Evolutionary conservation across 805 yeast genomes (phyloP).

Genomic region (Teunomyces aglyptinius): DNA sequence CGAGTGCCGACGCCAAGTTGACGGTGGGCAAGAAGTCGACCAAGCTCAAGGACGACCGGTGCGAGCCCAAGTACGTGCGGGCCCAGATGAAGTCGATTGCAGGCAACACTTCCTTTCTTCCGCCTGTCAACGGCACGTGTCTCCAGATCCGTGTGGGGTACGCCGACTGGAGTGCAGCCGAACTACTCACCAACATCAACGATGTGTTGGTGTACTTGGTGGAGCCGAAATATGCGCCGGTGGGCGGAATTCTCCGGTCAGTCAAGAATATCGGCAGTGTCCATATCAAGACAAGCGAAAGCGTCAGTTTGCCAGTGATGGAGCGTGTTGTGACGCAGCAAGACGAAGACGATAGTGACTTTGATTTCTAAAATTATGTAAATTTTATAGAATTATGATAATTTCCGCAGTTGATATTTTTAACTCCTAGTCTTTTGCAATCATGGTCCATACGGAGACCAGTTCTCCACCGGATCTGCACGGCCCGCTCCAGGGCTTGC

Average conservation of each 20-base stretch:
- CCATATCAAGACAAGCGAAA: conserved; percentile 63
- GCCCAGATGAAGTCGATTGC: conserved; percentile 65
- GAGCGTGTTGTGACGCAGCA: conserved; percentile 8
- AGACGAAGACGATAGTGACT: conserved; percentile 23
- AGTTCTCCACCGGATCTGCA: neutral
- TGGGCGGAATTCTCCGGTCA: conserved; percentile 56
- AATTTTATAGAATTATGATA: neutral
- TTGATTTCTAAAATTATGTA: conserved; percentile 14
- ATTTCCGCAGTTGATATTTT: neutral
- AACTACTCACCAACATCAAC: conserved; percentile 52
- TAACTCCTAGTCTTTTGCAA: neutral
- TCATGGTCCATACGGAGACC: neutral
- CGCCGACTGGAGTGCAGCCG: conserved; percentile 40
- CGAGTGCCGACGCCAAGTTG: conserved; percentile 35
- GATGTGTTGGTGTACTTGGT: conserved; percentile 50
- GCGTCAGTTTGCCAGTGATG: conserved; percentile 60
- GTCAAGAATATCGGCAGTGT: conserved; percentile 47
- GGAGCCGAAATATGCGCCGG: conserved; percentile 44
- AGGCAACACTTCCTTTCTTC: conserved; percentile 55
- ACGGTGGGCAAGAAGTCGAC: conserved; percentile 30
- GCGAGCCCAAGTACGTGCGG: conserved; percentile 63
- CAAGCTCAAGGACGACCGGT: conserved; percentile 53
- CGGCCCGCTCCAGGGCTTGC: neutral
- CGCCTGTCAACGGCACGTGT: conserved; percentile 63
- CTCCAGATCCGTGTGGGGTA: conserved; percentile 61